Percentiles rank a stretch among this genome's conserved stretches.
phyloP scores from a whole-genome alignment of 257 asterid species.

The Coffea canephora region DNA sequence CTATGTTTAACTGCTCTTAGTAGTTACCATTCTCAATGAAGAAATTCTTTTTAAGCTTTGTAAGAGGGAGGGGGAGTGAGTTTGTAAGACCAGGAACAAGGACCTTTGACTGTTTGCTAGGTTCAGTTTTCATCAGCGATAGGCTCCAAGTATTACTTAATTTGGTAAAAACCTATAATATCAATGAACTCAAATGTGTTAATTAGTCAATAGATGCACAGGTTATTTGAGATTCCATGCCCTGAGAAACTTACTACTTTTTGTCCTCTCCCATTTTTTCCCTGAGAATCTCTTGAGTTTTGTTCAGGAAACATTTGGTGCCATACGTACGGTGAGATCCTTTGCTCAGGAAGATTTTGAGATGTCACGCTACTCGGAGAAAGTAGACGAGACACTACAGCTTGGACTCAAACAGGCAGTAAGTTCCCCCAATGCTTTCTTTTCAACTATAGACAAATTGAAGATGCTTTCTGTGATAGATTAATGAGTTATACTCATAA shows the following conservation, averaged over 20 bases:
- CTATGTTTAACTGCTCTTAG: background rate
- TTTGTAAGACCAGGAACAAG: background rate
- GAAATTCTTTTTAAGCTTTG: background rate
- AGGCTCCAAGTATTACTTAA: background rate
- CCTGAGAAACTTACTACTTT: no score
- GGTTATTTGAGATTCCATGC: no score
- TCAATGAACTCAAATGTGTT: background rate
- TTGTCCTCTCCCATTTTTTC: no score
- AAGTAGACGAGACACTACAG: constrained; percentile 70
- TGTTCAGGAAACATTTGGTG: constrained; percentile 75
- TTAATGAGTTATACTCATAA: no score
- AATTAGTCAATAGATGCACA: no score
- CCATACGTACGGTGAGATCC: constrained; percentile 80
- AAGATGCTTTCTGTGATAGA: background rate
- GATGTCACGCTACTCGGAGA: constrained; percentile 62
- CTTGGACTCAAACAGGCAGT: constrained; percentile 84
- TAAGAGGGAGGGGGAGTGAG: no score
- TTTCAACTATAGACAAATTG: background rate
- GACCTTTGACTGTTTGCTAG: background rate
- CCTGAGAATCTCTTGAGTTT: background rate
- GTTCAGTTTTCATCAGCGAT: background rate
- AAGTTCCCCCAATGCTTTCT: constrained; percentile 34
- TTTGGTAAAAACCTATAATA: background rate
- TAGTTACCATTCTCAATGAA: background rate
- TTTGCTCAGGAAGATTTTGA: constrained; percentile 81